Conservation (phyloP, 768 basidiomycete species). For the Naematelia aurantialba region DNA sequence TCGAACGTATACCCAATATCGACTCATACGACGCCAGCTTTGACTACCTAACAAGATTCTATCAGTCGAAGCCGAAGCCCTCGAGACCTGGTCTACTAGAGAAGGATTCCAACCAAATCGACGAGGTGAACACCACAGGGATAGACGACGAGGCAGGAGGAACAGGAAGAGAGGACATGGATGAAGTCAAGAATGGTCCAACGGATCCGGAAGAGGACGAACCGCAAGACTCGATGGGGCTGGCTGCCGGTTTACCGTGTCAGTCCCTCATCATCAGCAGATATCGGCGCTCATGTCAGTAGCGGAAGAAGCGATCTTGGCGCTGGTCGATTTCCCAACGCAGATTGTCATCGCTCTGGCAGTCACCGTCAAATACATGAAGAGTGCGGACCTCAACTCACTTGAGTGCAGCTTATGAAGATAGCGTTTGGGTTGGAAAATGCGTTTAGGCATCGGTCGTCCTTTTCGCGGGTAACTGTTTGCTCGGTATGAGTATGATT, state of each 20-base stretch:
- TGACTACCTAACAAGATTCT: conserved; percentile 46
- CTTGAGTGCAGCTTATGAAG: conserved; percentile 4
- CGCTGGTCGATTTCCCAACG: conserved; percentile 44
- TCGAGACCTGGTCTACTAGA: neutral
- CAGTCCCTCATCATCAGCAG: neutral
- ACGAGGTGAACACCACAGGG: conserved; percentile 16
- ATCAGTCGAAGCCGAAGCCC: conserved; percentile 6
- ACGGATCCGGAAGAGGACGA: conserved; percentile 4
- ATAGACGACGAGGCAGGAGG: conserved; percentile 21
- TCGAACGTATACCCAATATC: conserved; percentile 60
- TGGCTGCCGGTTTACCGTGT: conserved; percentile 32
- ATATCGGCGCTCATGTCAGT: conserved; percentile 9
- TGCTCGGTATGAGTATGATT: no score
- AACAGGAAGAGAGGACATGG: conserved; percentile 10
- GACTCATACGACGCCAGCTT: conserved; percentile 70
- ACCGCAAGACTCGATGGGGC: conserved; percentile 13
- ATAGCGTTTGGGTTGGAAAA: conserved; percentile 69
- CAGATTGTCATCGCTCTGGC: conserved; percentile 41
- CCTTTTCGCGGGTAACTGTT: conserved; percentile 57
- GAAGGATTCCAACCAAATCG: neutral
- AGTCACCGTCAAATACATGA: conserved; percentile 44
- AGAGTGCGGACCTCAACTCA: conserved; percentile 23
- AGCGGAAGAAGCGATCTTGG: conserved; percentile 37
- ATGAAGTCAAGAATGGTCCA: conserved; percentile 1
- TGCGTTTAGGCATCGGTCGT: conserved; percentile 68